phyloP scores from a whole-genome alignment of 2,329 filamentous ascomycete genomes.

The Botryotinia globosa region DNA sequence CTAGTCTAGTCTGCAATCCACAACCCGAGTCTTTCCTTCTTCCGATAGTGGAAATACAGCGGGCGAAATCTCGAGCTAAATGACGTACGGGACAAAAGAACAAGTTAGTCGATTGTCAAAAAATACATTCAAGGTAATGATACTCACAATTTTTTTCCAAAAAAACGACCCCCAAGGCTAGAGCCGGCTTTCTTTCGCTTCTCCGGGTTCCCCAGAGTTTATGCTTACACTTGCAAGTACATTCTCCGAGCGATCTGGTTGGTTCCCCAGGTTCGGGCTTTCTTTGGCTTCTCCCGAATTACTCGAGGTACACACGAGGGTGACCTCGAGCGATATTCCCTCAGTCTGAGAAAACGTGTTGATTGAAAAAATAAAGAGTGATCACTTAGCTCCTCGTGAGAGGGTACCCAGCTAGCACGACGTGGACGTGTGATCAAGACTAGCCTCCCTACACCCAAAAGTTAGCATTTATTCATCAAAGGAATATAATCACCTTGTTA shows the following conservation, averaged over 20 bases:
- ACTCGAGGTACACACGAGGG: not conserved
- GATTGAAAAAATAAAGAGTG: not conserved
- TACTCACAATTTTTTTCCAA: not conserved
- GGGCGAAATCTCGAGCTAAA: too few species aligned
- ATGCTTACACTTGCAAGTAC: not conserved
- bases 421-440: constrained; percentile 9
- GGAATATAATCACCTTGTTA: not conserved
- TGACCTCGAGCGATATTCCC: not conserved
- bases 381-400: constrained; percentile 8
- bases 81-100: not conserved
- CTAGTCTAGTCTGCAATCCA: not conserved
- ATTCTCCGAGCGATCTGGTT: not conserved
- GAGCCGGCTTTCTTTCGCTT: constrained; percentile 1
- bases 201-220: not conserved
- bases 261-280: not conserved
- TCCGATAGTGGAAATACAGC: too few species aligned
- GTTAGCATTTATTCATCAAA: not conserved
- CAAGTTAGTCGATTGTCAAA: not conserved
- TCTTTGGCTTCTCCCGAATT: constrained; percentile 4
- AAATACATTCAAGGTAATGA: not conserved
- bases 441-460: not conserved
- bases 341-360: not conserved
- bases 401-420: constrained; percentile 7
- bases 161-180: not conserved
- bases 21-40: too few species aligned